Evolutionary conservation across 2,329 filamentous ascomycete genomes (phyloP).

Genomic region (Coleophoma crateriformis): DNA sequence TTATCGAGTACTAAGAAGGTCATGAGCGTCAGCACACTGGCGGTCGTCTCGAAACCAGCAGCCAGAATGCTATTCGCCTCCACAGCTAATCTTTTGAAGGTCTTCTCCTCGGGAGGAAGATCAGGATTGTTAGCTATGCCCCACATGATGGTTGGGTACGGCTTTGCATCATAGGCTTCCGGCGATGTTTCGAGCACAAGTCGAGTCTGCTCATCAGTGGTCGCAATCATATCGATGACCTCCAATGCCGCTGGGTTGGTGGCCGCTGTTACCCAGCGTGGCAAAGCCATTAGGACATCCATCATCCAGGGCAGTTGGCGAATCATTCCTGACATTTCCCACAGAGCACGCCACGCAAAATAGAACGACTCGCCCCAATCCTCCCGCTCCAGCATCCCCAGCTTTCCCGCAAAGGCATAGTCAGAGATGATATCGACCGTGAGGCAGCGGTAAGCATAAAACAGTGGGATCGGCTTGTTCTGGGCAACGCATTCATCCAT

Average conservation of each 20-base stretch:
- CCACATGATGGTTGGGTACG: conserved; percentile 4
- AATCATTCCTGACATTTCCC: conserved; percentile 6
- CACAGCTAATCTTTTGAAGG: conserved; percentile 20
- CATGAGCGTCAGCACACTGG: conserved; percentile 23
- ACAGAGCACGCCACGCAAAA: conserved; percentile 17
- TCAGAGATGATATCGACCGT: conserved; percentile 7
- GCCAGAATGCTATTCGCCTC: conserved; percentile 25
- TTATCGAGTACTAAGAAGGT: conserved; percentile 29
- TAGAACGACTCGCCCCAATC: conserved; percentile 21
- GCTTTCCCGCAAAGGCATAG: conserved; percentile 8
- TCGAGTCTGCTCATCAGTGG: conserved; percentile 1
- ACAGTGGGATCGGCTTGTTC: conserved; percentile 15
- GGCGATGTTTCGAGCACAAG: conserved; percentile 1
- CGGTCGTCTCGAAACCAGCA: conserved; percentile 30
- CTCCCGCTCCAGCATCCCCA: conserved; percentile 19
- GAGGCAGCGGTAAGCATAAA: conserved; percentile 13
- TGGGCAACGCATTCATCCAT: conserved; percentile 7
- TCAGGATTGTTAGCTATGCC: neutral
- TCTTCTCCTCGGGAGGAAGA: conserved; percentile 25
- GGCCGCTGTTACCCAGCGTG: conserved; percentile 1
- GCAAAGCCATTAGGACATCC: conserved; percentile 3
- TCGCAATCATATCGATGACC: conserved; percentile 3
- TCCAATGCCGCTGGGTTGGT: conserved; percentile 2
- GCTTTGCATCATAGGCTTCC: conserved; percentile 1
- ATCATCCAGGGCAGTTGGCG: conserved; percentile 3